A percentile compares a stretch with the other conserved stretches of the same genome.
Conservation (phyloP, 176 grass and related monocot genomes). For the Chrysopogon serrulatus region DNA sequence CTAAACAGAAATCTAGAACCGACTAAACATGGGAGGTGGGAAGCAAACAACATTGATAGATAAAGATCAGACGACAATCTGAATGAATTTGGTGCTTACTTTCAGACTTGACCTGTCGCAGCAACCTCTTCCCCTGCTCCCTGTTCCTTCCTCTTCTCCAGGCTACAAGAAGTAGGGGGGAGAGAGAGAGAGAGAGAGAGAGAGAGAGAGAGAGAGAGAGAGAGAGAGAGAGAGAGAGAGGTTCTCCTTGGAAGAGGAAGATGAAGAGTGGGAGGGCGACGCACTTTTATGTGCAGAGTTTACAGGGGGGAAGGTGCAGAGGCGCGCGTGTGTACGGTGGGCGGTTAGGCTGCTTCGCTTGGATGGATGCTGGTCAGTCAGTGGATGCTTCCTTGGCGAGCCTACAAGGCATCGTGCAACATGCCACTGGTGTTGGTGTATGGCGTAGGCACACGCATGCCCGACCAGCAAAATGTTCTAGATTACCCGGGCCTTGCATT, state of each 20-base stretch:
- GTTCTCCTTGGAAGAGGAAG: constrained; percentile 15
- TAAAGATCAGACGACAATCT: neutral
- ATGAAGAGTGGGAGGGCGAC: constrained; percentile 14
- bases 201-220: neutral
- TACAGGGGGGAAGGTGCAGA: constrained; percentile 29
- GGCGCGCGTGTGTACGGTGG: constrained; percentile 28
- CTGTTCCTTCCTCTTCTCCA: neutral
- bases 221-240: constrained; percentile 3
- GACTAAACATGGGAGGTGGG: neutral
- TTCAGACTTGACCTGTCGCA: neutral
- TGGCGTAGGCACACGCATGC: neutral
- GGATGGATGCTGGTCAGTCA: constrained; percentile 21
- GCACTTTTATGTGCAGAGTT: constrained; percentile 47
- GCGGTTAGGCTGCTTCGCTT: constrained; percentile 19
- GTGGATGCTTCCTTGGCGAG: constrained; percentile 46
- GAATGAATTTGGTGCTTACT: neutral
- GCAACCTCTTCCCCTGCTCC: neutral
- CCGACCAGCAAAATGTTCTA: constrained; percentile 1
- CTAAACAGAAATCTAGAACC: neutral
- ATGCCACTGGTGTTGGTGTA: constrained; percentile 16
- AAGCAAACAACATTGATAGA: neutral
- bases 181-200: neutral
- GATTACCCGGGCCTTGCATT: neutral
- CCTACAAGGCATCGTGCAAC: constrained; percentile 41
- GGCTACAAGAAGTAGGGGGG: neutral